Evolutionary conservation across 306 rosid species (phyloP), one percentile per base, ranked within the genome.

Genomic region (Casuarina cunninghamiana): DNA sequence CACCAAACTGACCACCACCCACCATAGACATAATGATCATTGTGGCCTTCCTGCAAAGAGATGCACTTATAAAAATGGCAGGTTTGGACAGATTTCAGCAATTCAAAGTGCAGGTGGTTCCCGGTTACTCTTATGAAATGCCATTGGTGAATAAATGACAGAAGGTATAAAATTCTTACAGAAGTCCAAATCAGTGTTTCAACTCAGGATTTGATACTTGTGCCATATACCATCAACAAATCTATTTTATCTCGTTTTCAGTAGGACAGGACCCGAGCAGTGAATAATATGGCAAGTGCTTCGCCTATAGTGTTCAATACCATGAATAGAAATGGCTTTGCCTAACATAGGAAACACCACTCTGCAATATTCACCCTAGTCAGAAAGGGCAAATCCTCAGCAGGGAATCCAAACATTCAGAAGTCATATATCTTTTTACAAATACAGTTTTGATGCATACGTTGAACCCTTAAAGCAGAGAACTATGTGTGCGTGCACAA

Each of bases 1-100:
- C 99, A 95, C 99, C 99, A 95, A 73, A 95, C 99, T 2, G 97
- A 93, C 99, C 97, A 93, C 99, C 99, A 95, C 75, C 99, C 99
- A 35, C 97, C 97, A 83, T 95, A 95, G 37, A 2, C 75, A 73
- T 79, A 92, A 75, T 72, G 76, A 82, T 75, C 80, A 74, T 17
- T 43, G 76, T 81, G 57, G n/a, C 78, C 91, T 43, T 84, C 79
- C 97, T 92, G 91, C 85, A 87, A 41, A 38, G 53, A 75, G 54
- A 86, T 76, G 13, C 53, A 84, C 75, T 75, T 69, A 80, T 74
- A 41, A 53, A 45, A 68, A 60, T 73, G 39, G 67, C 72, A 42
- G 78, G 66, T 26, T 60, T 67, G 6, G 17, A 44, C 45, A 51
- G 39, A n/a, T 55, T 48, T 48, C 49, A 72, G 15, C 79, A 39